A percentile compares a stretch with the other conserved stretches of the same genome.
Conservation (phyloP, 331 rosid species). For the Malus hybrid region DNA sequence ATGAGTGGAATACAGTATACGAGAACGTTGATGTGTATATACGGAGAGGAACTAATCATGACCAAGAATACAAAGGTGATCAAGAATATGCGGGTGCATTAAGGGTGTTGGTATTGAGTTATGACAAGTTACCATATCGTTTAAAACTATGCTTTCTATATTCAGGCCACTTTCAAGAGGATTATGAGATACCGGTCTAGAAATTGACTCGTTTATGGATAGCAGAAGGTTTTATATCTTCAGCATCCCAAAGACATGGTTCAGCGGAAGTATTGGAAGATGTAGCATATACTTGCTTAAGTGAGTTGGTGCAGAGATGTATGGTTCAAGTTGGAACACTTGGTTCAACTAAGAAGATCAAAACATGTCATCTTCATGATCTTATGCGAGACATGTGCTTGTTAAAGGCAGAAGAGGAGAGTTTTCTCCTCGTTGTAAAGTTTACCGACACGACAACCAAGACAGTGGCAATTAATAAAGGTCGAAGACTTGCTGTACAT, state of each 20-base stretch:
- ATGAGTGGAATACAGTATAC: background rate
- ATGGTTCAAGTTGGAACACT: background rate
- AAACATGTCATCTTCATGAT: no score
- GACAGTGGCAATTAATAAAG: background rate
- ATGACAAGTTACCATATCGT: background rate
- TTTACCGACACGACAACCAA: no score
- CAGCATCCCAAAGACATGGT: background rate
- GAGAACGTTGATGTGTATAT: background rate
- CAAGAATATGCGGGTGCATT: background rate
- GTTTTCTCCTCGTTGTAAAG: no score
- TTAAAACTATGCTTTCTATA: constrained; percentile 3
- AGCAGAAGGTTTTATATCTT: constrained; percentile 1
- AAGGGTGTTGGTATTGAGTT: constrained; percentile 2
- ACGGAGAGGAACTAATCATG: background rate
- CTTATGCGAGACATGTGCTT: no score
- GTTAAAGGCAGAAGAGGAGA: no score
- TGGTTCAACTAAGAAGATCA: background rate
- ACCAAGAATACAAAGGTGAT: no score
- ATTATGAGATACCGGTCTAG: background rate
- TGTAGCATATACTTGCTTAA: background rate
- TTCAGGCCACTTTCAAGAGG: background rate
- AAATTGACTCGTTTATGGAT: background rate
- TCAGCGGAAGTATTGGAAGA: background rate
- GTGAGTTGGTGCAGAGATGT: background rate
- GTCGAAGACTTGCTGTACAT: constrained; percentile 36